A percentile compares a stretch with the other conserved stretches of the same genome.
phyloP scores from a whole-genome alignment of 139 green algal species.

The Chlorella sp. region DNA sequence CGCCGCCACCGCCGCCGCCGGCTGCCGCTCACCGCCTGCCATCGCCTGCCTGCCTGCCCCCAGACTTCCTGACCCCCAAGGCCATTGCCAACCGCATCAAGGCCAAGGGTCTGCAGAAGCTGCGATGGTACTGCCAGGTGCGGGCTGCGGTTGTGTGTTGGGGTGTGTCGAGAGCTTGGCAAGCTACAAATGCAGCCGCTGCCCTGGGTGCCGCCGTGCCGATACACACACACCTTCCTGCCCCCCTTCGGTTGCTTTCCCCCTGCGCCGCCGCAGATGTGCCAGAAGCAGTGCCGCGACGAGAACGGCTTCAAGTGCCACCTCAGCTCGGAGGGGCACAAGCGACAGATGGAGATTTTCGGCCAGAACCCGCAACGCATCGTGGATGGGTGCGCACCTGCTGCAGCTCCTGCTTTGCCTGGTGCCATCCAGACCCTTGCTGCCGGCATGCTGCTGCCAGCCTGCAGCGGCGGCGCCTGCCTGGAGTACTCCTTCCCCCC shows the following conservation, averaged over 20 bases:
- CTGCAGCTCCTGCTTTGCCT: not conserved
- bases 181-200: not conserved
- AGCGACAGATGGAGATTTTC: constrained; percentile 92
- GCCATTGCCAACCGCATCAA: constrained; percentile 97
- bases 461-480: too few species aligned
- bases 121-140: constrained; percentile 76
- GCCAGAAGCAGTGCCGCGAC: constrained; percentile 97
- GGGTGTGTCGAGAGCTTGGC: not conserved
- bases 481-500: too few species aligned
- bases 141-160: too few species aligned
- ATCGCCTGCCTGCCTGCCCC: not conserved
- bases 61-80: constrained; percentile 92
- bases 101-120: constrained; percentile 96
- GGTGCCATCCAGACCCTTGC: too few species aligned
- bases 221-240: not conserved
- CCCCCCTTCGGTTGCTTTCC: not conserved
- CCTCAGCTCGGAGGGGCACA: constrained; percentile 82
- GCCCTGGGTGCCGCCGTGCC: not conserved
- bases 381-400: constrained; percentile 63
- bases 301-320: constrained; percentile 99
- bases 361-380: constrained; percentile 82
- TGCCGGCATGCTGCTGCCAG: too few species aligned
- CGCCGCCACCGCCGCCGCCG: not conserved
- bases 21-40: not conserved
- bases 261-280: constrained; percentile 84